A percentile compares a stretch with the other conserved stretches of the same genome.
These are phyloP conservation scores for Citrus sinensis DNA, from an alignment of 345 rosid genomes.

Conservation along the genomic window DNA sequence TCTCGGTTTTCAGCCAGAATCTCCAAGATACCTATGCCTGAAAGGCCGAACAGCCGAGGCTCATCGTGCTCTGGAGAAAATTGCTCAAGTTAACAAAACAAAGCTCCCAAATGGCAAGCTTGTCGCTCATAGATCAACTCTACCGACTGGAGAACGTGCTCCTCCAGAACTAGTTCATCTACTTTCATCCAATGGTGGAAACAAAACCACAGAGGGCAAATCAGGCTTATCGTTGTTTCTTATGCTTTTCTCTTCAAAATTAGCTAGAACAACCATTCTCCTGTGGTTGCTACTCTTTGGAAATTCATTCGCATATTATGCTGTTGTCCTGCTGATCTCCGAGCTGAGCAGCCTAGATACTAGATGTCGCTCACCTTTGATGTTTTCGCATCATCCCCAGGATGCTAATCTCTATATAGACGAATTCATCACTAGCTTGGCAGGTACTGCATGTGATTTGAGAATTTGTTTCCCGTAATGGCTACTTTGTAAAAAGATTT, in stretches of 20 bases:
- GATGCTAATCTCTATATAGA: conserved; percentile 28
- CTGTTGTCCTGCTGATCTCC: conserved; percentile 51
- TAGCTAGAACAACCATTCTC: conserved; percentile 43
- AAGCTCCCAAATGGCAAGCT: conserved; percentile 47
- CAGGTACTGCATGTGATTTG: conserved; percentile 27
- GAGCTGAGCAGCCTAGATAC: conserved; percentile 37
- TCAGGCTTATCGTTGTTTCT: conserved; percentile 29
- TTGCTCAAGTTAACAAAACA: conserved; percentile 36
- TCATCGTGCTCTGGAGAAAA: conserved; percentile 34
- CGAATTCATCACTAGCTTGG: conserved; percentile 47
- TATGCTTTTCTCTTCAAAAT: conserved; percentile 42
- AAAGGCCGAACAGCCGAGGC: conserved; percentile 49
- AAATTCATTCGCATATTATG: conserved; percentile 57
- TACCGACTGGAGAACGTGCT: conserved; percentile 16
- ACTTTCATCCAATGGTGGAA: conserved; percentile 6
- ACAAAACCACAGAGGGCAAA: conserved; percentile 21
- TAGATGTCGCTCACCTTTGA: conserved; percentile 17
- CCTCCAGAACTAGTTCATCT: conserved; percentile 17
- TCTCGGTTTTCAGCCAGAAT: conserved; percentile 42
- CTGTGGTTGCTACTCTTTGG: conserved; percentile 51
- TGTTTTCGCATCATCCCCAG: conserved; percentile 11
- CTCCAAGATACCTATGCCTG: conserved; percentile 59
- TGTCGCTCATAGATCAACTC: conserved; percentile 24
- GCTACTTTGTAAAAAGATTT: background rate
- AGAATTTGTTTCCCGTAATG: background rate